These are phyloP conservation scores for Mycena belliarum DNA, from an alignment of 768 basidiomycete genomes.

Conservation along the genomic window DNA sequence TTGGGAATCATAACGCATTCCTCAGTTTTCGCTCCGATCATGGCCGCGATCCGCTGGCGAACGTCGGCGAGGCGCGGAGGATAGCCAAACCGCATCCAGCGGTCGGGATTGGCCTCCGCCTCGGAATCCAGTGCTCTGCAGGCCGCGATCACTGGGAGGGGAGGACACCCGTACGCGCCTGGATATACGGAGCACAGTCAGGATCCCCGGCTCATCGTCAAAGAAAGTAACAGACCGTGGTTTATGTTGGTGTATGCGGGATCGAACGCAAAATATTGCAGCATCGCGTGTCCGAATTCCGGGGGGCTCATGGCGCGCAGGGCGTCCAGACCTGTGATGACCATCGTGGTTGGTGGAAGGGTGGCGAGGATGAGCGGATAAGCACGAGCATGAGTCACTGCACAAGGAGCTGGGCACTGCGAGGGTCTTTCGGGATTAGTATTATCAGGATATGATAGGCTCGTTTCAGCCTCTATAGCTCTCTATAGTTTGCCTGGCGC, in stretches of 20 bases:
- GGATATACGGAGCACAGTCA: background rate
- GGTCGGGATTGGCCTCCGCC: slow-evolving; percentile 53
- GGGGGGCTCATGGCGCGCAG: slow-evolving; percentile 27
- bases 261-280: slow-evolving; percentile 45
- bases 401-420: no score
- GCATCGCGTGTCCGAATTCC: slow-evolving; percentile 46
- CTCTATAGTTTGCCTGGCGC: no score
- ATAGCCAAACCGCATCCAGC: slow-evolving; percentile 40
- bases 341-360: no score
- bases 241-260: slow-evolving; percentile 41
- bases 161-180: slow-evolving; percentile 56
- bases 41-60: slow-evolving; percentile 47
- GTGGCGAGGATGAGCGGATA: background rate
- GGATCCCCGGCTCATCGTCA: background rate
- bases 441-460: no score
- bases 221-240: slow-evolving; percentile 40
- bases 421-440: no score
- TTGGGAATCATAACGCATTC: slow-evolving; percentile 56
- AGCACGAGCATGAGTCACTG: no score
- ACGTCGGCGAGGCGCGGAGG: slow-evolving; percentile 32
- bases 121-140: slow-evolving; percentile 36
- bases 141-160: slow-evolving; percentile 44
- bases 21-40: slow-evolving; percentile 47
- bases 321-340: background rate
- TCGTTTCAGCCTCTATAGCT: no score